Percentiles rank a stretch among this genome's conserved stretches.
phyloP scores from a whole-genome alignment of 2,329 filamentous ascomycete species.

The Colletotrichum tabaci region DNA sequence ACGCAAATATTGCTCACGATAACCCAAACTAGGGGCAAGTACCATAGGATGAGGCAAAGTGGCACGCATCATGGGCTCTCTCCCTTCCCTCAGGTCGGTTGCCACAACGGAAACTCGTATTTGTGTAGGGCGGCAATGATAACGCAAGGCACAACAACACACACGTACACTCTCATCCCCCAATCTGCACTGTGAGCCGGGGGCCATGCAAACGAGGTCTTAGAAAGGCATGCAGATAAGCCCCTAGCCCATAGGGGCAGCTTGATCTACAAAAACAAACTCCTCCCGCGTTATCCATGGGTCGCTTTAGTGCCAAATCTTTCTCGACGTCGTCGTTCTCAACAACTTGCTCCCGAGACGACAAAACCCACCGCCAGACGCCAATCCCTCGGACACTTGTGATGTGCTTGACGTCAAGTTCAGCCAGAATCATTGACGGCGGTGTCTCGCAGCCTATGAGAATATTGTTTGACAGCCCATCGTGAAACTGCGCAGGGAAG shows the following conservation, averaged over 20 bases:
- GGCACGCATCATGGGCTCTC: too few species aligned
- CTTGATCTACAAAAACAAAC: background rate
- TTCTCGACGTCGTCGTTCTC: background rate
- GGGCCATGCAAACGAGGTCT: background rate
- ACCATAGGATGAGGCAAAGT: too few species aligned
- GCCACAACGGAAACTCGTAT: background rate
- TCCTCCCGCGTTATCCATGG: too few species aligned
- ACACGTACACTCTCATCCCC: too few species aligned
- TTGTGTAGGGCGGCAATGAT: background rate
- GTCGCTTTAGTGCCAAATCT: background rate
- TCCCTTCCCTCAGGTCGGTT: background rate
- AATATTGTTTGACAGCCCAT: background rate
- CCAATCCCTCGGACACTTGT: too few species aligned
- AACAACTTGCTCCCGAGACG: background rate
- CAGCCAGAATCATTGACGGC: background rate
- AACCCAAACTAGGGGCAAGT: too few species aligned
- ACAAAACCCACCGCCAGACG: background rate
- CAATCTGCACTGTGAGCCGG: background rate
- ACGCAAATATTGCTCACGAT: background rate
- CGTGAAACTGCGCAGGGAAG: background rate
- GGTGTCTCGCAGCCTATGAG: background rate
- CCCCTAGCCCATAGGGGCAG: too few species aligned
- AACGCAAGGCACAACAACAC: background rate
- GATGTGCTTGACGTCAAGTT: background rate
- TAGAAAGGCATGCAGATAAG: too few species aligned